phyloP scores from a whole-genome alignment of 164 flowering plant genomes.

The Umbilicus rupestris region DNA sequence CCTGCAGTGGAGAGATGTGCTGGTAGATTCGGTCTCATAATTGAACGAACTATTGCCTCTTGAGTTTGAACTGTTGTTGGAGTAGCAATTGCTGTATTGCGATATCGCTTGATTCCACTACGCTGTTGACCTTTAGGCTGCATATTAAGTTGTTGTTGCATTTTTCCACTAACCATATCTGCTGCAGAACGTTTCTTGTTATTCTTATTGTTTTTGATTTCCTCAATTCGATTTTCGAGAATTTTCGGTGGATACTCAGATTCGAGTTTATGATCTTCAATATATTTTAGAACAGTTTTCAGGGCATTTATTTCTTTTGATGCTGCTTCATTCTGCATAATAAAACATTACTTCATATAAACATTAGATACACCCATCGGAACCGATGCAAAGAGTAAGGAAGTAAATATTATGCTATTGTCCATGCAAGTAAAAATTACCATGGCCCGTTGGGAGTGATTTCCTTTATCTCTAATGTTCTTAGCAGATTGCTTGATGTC shows the following conservation, averaged over 20 bases:
- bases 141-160: constrained; percentile 7
- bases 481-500: constrained; percentile 33
- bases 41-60: constrained; percentile 11
- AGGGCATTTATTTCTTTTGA: constrained; percentile 34
- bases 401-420: background rate
- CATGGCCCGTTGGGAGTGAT: constrained; percentile 27
- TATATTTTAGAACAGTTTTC: constrained; percentile 32
- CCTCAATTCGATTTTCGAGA: constrained; percentile 35
- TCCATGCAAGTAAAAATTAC: constrained; percentile 20
- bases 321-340: constrained; percentile 46
- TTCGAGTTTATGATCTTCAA: constrained; percentile 47
- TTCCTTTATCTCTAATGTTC: constrained; percentile 27
- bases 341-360: constrained; percentile 4
- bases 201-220: constrained; percentile 36
- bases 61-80: constrained; percentile 11
- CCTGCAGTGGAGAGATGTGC: constrained; percentile 19
- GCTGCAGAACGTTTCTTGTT: constrained; percentile 32
- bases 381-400: constrained; percentile 1
- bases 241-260: constrained; percentile 28
- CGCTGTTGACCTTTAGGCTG: constrained; percentile 19
- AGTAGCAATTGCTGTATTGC: constrained; percentile 12
- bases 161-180: constrained; percentile 13
- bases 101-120: constrained; percentile 27
- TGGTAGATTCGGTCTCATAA: constrained; percentile 14
- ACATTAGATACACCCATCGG: background rate